These are phyloP conservation scores for Cryptococcus hybrid DNA, from an alignment of 1,284 basidiomycete species.

Conservation along the genomic window DNA sequence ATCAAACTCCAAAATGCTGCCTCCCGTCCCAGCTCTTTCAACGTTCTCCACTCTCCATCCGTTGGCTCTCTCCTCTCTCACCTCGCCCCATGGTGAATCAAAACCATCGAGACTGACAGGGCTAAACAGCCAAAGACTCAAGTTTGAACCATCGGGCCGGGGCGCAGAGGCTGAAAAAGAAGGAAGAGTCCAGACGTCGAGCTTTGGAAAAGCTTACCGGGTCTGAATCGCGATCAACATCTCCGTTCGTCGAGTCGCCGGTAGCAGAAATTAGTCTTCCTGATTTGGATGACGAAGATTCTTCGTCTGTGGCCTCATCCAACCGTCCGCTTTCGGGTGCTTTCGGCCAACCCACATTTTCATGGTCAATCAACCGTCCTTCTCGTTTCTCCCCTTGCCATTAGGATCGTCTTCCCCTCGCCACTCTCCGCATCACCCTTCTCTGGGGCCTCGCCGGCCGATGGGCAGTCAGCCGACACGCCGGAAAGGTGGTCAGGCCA, in stretches of 20 bases:
- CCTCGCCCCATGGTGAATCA: too few species aligned
- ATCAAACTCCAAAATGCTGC: slow-evolving; percentile 31
- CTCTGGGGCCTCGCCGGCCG: slow-evolving; percentile 24
- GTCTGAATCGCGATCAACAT: slow-evolving; percentile 1
- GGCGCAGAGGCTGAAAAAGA: slow-evolving; percentile 43
- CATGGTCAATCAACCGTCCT: slow-evolving; percentile 7
- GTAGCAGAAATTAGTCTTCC: slow-evolving; percentile 36
- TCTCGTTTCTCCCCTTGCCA: slow-evolving; percentile 20
- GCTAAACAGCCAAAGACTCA: slow-evolving; percentile 30
- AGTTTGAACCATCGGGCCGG: slow-evolving; percentile 44
- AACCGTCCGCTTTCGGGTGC: slow-evolving; percentile 34
- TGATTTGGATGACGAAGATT: slow-evolving; percentile 43
- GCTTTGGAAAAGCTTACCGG: slow-evolving; percentile 46
- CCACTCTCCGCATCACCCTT: slow-evolving; percentile 17
- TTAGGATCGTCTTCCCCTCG: slow-evolving; percentile 15
- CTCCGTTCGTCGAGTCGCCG: slow-evolving; percentile 6
- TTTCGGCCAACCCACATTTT: slow-evolving; percentile 15
- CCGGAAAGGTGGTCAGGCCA: slow-evolving; percentile 18
- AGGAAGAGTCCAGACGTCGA: slow-evolving; percentile 37
- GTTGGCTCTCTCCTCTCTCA: slow-evolving; percentile 18
- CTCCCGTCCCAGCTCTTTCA: slow-evolving; percentile 31
- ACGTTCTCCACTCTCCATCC: slow-evolving; percentile 30
- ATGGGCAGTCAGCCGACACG: slow-evolving; percentile 8
- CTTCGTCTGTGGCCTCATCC: slow-evolving; percentile 27
- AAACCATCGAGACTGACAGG: too few species aligned